phyloP scores from a whole-genome alignment of 2,329 filamentous ascomycete genomes.

The Pseudofabraea citricarpa region DNA sequence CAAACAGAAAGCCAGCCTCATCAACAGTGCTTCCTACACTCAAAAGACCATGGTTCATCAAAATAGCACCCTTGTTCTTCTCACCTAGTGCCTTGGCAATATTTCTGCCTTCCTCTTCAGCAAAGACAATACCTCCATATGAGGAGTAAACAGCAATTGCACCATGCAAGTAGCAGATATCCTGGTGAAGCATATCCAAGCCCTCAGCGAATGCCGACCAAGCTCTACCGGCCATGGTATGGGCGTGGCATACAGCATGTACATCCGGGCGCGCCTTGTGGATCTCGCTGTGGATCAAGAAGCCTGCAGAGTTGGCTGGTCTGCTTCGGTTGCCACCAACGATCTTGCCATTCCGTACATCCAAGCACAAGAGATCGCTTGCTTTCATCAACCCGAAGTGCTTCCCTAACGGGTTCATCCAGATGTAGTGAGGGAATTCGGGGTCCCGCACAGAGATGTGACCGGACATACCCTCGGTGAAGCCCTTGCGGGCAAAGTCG shows the following conservation, averaged over 20 bases:
- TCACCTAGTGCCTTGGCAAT: constrained; percentile 60
- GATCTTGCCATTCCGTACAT: constrained; percentile 52
- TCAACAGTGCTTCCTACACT: constrained; percentile 69
- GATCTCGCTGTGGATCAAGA: constrained; percentile 64
- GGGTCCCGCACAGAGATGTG: constrained; percentile 66
- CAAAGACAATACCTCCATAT: constrained; percentile 60
- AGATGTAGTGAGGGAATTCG: constrained; percentile 55
- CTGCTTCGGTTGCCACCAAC: constrained; percentile 56
- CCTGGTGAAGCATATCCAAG: constrained; percentile 68
- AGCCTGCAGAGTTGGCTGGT: constrained; percentile 63
- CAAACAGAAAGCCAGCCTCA: constrained; percentile 68
- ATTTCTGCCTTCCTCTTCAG: constrained; percentile 56
- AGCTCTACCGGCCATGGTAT: constrained; percentile 61
- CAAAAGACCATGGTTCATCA: constrained; percentile 68
- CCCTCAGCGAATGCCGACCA: constrained; percentile 61
- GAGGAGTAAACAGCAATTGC: constrained; percentile 60
- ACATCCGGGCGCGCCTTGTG: constrained; percentile 62
- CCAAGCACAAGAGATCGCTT: constrained; percentile 62
- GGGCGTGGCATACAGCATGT: constrained; percentile 64
- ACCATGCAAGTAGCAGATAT: constrained; percentile 60
- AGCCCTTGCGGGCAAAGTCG: constrained; percentile 60
- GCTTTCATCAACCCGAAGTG: constrained; percentile 63
- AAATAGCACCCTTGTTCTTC: constrained; percentile 52
- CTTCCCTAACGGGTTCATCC: constrained; percentile 63
- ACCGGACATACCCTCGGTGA: constrained; percentile 64